phyloP scores from a whole-genome alignment of 345 rosid species.

The Gossypium mustelinum region DNA sequence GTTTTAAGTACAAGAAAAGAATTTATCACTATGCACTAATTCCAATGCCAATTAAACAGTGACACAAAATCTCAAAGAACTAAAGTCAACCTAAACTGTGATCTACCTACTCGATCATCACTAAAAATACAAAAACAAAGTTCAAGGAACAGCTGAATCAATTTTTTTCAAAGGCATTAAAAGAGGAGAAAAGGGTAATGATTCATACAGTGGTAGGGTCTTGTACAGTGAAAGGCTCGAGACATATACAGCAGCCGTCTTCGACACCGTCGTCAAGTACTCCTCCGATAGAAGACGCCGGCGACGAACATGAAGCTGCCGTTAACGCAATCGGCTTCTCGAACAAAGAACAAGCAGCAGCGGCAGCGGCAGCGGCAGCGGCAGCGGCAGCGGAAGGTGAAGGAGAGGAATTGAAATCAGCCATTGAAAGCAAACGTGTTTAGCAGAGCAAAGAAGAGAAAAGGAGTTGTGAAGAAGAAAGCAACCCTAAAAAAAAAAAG shows the following conservation, averaged over 20 bases:
- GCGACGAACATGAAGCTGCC: conserved; percentile 26
- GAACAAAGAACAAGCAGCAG: conserved; percentile 17
- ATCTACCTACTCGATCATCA: background rate
- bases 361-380: background rate
- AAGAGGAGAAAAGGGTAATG: background rate
- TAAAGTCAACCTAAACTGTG: background rate
- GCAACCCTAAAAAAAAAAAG: conserved; percentile 31
- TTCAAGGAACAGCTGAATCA: background rate
- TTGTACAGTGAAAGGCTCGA: conserved; percentile 62
- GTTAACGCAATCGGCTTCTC: conserved; percentile 28
- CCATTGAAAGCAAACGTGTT: conserved; percentile 34
- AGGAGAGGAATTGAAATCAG: conserved; percentile 26
- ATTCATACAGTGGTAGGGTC: conserved; percentile 62
- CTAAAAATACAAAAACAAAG: background rate
- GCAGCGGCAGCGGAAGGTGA: conserved; percentile 6
- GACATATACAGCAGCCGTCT: conserved; percentile 87
- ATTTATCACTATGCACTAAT: background rate
- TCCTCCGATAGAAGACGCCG: conserved; percentile 12
- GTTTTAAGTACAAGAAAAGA: background rate
- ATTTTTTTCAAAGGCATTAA: background rate
- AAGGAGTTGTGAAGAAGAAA: background rate
- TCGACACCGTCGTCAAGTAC: conserved; percentile 43
- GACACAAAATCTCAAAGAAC: background rate
- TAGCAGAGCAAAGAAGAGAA: background rate
- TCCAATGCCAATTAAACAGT: conserved; percentile 14